Evolutionary conservation across 805 yeast genomes (phyloP).

Genomic region (Saturnispora quitensis): DNA sequence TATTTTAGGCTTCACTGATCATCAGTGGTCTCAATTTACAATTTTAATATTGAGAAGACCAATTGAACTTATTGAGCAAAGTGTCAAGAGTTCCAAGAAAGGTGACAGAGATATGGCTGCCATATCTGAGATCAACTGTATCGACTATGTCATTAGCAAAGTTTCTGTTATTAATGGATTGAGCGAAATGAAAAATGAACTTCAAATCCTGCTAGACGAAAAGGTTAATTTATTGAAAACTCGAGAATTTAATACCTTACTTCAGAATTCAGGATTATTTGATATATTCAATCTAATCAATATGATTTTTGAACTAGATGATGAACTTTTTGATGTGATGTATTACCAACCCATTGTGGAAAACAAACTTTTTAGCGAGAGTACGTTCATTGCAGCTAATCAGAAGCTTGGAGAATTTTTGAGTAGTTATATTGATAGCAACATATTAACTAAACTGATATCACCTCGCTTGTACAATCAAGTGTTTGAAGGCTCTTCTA

Average conservation of each 20-base stretch:
- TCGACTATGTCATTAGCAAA: conserved; percentile 49
- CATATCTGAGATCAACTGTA: conserved; percentile 47
- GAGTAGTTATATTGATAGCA: conserved; percentile 54
- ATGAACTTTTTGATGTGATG: conserved; percentile 48
- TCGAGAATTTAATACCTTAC: conserved; percentile 38
- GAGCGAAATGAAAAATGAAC: conserved; percentile 19
- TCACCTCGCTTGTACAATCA: conserved; percentile 56
- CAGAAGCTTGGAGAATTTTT: conserved; percentile 39
- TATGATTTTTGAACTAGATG: conserved; percentile 62
- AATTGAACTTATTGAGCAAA: conserved; percentile 28
- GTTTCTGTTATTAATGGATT: conserved; percentile 26
- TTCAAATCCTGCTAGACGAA: conserved; percentile 29
- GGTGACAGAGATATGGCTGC: conserved; percentile 25
- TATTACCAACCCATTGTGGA: conserved; percentile 59
- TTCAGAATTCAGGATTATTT: conserved; percentile 45
- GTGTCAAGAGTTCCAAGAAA: conserved; percentile 4
- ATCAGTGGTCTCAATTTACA: conserved; percentile 30
- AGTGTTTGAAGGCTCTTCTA: conserved; percentile 41
- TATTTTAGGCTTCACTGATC: conserved; percentile 30
- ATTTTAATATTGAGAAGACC: conserved; percentile 39
- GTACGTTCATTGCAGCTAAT: conserved; percentile 36
- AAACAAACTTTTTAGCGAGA: conserved; percentile 44
- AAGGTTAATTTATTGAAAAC: conserved; percentile 33
- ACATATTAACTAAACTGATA: conserved; percentile 45
- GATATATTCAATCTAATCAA: conserved; percentile 56